phyloP scores from a whole-genome alignment of 2,329 filamentous ascomycete genomes.

The Penicillium sp. region DNA sequence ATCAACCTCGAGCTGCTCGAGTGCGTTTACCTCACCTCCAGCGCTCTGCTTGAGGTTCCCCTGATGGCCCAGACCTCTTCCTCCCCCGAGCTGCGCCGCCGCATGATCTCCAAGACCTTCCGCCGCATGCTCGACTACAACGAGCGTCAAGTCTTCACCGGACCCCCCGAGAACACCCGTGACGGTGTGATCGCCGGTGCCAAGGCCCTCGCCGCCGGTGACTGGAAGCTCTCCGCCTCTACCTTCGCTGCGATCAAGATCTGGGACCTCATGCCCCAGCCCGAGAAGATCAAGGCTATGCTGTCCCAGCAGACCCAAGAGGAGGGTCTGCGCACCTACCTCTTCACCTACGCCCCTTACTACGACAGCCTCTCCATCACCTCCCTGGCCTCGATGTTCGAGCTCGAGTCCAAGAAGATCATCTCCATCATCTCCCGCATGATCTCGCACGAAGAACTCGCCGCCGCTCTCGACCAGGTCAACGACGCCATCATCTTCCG shows the following conservation, averaged over 20 bases:
- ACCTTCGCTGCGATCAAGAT: constrained; percentile 99
- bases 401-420: constrained; percentile 87
- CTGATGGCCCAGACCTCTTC: constrained; percentile 95
- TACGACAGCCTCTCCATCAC: constrained; percentile 92
- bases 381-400: constrained; percentile 91
- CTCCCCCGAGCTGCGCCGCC: constrained; percentile 94
- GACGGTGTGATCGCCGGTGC: constrained; percentile 99
- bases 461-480: constrained; percentile 94
- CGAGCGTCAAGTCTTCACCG: constrained; percentile 98
- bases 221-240: constrained; percentile 95
- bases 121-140: constrained; percentile 99
- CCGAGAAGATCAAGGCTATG: constrained; percentile 94
- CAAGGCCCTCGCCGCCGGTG: constrained; percentile 91
- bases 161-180: constrained; percentile 96
- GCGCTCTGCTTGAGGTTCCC: constrained; percentile 98
- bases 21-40: constrained; percentile 97
- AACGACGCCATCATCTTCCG: constrained; percentile 97
- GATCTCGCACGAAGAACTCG: constrained; percentile 98
- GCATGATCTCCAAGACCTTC: constrained; percentile 99
- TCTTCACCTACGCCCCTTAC: constrained; percentile 99
- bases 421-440: constrained; percentile 97
- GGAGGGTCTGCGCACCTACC: constrained; percentile 94
- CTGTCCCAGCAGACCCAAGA: constrained; percentile 98
- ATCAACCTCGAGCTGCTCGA: constrained; percentile 98
- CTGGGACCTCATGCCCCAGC: constrained; percentile 95